A percentile compares a stretch with the other conserved stretches of the same genome.
Conservation (phyloP, 1,139 yeast species). For the Pichia cactophila region DNA sequence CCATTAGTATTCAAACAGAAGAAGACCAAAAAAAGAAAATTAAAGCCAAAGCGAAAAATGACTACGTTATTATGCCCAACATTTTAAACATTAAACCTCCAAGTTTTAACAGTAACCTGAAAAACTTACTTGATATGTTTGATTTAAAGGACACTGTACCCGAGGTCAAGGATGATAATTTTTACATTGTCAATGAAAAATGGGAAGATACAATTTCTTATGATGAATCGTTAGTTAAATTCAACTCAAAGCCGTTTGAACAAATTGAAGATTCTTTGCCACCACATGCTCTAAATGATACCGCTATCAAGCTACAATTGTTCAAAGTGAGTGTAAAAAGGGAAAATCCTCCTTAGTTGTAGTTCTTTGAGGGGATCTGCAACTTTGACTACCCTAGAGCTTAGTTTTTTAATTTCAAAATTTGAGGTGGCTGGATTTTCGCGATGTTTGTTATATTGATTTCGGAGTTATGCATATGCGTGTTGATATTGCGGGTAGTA, state of each 20-base stretch:
- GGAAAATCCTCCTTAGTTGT: slow-evolving; percentile 46
- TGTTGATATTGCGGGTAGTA: too few relatives aligned
- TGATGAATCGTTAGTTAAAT: slow-evolving; percentile 29
- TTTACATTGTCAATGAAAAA: slow-evolving; percentile 15
- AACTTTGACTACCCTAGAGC: too few relatives aligned
- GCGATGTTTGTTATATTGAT: too few relatives aligned
- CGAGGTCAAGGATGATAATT: slow-evolving; percentile 12
- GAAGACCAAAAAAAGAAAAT: not conserved
- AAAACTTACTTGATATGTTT: slow-evolving; percentile 18
- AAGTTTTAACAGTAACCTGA: slow-evolving; percentile 25
- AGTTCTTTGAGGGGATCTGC: too few relatives aligned
- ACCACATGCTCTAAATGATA: slow-evolving; percentile 47
- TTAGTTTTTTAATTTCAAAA: too few relatives aligned
- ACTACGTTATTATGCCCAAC: slow-evolving; percentile 11
- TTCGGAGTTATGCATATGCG: too few relatives aligned
- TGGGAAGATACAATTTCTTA: slow-evolving; percentile 9
- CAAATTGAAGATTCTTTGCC: slow-evolving; percentile 61
- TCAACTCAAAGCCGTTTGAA: slow-evolving; percentile 46
- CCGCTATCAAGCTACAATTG: slow-evolving; percentile 60
- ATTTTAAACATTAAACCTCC: slow-evolving; percentile 26
- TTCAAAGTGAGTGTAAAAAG: slow-evolving; percentile 69
- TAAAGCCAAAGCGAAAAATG: not conserved
- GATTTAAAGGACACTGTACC: slow-evolving; percentile 20
- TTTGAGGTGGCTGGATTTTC: too few relatives aligned
- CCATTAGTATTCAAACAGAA: slow-evolving; percentile 6